Conservation (phyloP, 768 basidiomycete species). For the Trametes elegans region DNA sequence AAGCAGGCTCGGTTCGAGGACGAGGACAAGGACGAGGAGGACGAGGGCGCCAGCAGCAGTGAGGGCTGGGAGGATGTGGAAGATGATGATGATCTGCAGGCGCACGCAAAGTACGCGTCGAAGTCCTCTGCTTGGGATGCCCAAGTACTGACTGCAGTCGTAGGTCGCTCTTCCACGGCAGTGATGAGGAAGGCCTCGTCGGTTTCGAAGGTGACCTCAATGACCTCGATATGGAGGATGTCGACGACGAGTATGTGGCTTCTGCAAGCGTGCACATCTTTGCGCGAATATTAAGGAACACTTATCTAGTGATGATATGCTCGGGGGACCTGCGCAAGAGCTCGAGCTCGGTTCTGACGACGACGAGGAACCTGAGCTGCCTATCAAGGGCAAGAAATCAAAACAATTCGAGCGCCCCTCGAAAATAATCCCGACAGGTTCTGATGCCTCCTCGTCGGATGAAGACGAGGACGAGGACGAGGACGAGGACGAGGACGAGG, state of each 20-base stretch:
- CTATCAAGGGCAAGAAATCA: slow-evolving; percentile 47
- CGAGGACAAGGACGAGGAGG: slow-evolving; percentile 30
- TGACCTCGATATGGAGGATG: slow-evolving; percentile 44
- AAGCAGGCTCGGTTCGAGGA: slow-evolving; percentile 29
- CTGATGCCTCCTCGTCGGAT: slow-evolving; percentile 45
- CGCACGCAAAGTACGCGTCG: slow-evolving; percentile 38
- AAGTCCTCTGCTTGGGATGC: not conserved
- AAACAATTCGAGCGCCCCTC: slow-evolving; percentile 48
- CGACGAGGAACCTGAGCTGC: slow-evolving; percentile 41
- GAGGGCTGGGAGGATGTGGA: slow-evolving; percentile 67
- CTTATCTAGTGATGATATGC: slow-evolving; percentile 45
- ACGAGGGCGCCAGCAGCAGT: slow-evolving; percentile 31
- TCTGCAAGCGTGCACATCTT: not conserved
- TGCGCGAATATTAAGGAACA: not conserved
- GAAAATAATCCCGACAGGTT: slow-evolving; percentile 51
- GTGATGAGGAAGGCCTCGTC: slow-evolving; percentile 41
- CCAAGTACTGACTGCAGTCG: not conserved
- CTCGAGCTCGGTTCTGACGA: slow-evolving; percentile 65
- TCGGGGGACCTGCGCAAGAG: slow-evolving; percentile 52
- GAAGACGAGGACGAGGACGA: slow-evolving; percentile 33
- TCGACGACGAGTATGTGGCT: slow-evolving; percentile 39
- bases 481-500: slow-evolving; percentile 41
- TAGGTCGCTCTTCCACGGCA: slow-evolving; percentile 48
- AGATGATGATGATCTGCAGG: slow-evolving; percentile 44
- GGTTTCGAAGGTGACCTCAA: slow-evolving; percentile 49